phyloP scores from a whole-genome alignment of 2,329 filamentous ascomycete species.

The Scytalidium sp. region DNA sequence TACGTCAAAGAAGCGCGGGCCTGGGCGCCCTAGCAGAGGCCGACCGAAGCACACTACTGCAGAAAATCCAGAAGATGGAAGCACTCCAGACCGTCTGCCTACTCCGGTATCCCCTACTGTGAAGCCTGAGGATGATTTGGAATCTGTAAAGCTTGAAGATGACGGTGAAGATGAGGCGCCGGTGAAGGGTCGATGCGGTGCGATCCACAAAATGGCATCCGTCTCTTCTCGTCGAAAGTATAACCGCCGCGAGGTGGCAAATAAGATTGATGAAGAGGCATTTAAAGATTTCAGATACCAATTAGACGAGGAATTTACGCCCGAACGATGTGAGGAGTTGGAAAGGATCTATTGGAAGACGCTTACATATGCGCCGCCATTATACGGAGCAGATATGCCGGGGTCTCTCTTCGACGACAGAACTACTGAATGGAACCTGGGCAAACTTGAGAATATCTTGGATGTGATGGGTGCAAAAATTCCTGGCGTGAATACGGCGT shows the following conservation, averaged over 20 bases:
- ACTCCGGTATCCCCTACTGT: constrained; percentile 48
- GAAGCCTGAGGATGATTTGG: constrained; percentile 32
- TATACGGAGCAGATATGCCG: constrained; percentile 96
- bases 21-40: constrained; percentile 18
- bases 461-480: constrained; percentile 95
- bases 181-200: constrained; percentile 43
- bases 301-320: constrained; percentile 84
- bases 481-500: constrained; percentile 96
- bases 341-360: constrained; percentile 98
- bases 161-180: constrained; percentile 44
- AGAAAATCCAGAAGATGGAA: constrained; percentile 34
- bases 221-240: constrained; percentile 86
- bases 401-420: constrained; percentile 90
- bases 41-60: constrained; percentile 13
- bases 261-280: constrained; percentile 81
- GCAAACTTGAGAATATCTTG: constrained; percentile 87
- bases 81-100: constrained; percentile 42
- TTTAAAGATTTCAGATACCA: constrained; percentile 91
- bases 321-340: constrained; percentile 89
- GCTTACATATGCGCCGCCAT: constrained; percentile 86
- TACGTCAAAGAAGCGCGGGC: constrained; percentile 14
- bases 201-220: constrained; percentile 54
- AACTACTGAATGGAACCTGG: constrained; percentile 86
- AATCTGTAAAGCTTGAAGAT: constrained; percentile 27
- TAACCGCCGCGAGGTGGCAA: constrained; percentile 73